A percentile compares a stretch with the other conserved stretches of the same genome.
Evolutionary conservation across 371 early-diverging fungal species (phyloP).

Genomic region (Rhizopus stolonifer): DNA sequence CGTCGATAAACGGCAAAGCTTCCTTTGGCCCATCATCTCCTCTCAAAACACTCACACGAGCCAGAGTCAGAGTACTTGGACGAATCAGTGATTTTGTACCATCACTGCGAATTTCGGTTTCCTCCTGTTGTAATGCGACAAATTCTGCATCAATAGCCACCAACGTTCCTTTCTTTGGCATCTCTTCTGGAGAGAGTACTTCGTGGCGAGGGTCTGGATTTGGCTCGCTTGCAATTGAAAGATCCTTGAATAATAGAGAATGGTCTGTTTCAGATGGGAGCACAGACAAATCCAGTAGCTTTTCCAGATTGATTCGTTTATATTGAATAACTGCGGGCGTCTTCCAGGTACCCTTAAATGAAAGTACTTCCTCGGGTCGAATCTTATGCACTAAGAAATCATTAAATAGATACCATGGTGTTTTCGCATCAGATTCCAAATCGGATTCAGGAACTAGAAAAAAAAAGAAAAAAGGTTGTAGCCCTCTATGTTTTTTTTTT

Average conservation of each 20-base stretch:
- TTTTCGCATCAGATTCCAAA: conserved; percentile 30
- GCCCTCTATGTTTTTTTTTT: background rate
- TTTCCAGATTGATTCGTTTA: conserved; percentile 51
- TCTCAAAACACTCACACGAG: conserved; percentile 88
- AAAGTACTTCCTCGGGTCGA: conserved; percentile 64
- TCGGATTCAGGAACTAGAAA: conserved; percentile 36
- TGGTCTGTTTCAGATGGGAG: conserved; percentile 43
- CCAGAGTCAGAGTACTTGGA: conserved; percentile 80
- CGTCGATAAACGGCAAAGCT: conserved; percentile 90
- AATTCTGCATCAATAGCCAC: conserved; percentile 95
- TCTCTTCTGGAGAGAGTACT: conserved; percentile 58
- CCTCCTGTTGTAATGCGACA: conserved; percentile 85
- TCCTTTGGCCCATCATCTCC: conserved; percentile 70
- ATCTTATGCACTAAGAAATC: conserved; percentile 89
- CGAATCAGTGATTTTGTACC: conserved; percentile 82
- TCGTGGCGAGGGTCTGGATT: conserved; percentile 53
- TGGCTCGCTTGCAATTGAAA: conserved; percentile 49
- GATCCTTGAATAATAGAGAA: conserved; percentile 46
- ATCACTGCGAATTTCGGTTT: conserved; percentile 89
- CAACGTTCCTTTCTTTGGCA: conserved; percentile 65
- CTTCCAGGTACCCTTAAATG: conserved; percentile 78
- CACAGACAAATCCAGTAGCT: conserved; percentile 34
- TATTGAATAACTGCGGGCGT: conserved; percentile 76
- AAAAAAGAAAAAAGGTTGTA: background rate
- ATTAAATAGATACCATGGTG: conserved; percentile 89